Base-by-base conservation (phyloP, 208 protist genomes). In the Phytomonas sp. region DNA sequence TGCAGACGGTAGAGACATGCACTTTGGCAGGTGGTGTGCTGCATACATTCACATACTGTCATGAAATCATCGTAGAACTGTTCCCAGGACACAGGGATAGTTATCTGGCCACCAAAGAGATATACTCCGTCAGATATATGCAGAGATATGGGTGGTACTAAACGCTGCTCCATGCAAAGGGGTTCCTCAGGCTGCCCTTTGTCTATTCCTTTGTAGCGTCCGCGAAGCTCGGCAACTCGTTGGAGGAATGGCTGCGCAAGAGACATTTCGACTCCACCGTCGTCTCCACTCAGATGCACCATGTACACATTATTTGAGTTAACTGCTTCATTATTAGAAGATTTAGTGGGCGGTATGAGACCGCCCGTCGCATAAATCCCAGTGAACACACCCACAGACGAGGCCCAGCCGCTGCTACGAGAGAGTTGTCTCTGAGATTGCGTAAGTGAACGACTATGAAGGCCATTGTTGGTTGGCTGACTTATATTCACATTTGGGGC, bases 181-280 rank as follows among this genome's bases (percentile, higher is more conserved):
- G 45, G 45, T 56, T 56, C 45, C 40, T 94, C 84, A 31, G 40
- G 45, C 60, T 87, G 79, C 0, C 87, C 87, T 67, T 91, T 89
- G 68, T 93, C 86, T 7, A 84, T 66, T 4, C 63, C 63, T 56
- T 95, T 92, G 73, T 93, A 95, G 40, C 67, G 72, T 30, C 87
- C 82, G 4, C 90, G 87, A 71, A 92, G 72, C 11, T 66, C 61
- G 29, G 91, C 34, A 3, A 82, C 81, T 11, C 67, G 67, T 29
- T 72, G 69, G n/a, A 95, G 75, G 14, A 78, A 63, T 12, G 69
- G 61, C 29, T 80, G 80, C 69, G 86, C 86, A 40, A 78, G 74
- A 16, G 78, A 72, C 87, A 95, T 88, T 75, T 91, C 88, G 49
- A 89, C 78, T 14, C 90, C 87, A 19, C 90, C 90, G 42, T 86